These are phyloP conservation scores for Spergularia azorica DNA, from an alignment of 179 eudicot species.

Conservation along the genomic window DNA sequence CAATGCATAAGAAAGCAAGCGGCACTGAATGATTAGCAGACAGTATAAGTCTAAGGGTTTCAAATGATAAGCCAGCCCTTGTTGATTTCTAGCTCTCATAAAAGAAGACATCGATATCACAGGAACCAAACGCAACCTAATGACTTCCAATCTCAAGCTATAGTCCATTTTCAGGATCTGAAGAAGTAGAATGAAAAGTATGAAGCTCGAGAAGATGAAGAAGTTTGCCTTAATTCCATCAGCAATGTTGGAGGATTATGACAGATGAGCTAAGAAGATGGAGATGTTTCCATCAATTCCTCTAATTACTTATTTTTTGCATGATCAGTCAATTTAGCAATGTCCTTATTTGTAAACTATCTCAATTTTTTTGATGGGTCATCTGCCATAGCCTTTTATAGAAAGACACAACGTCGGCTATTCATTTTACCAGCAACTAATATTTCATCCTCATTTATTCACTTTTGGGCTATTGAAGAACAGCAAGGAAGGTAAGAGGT, in stretches of 20 bases:
- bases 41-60: neutral
- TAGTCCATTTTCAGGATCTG: neutral
- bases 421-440: too few species aligned
- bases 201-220: neutral
- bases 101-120: neutral
- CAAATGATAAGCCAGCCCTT: neutral
- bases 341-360: neutral
- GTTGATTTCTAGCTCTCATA: neutral
- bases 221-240: neutral
- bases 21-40: neutral
- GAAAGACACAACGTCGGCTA: neutral
- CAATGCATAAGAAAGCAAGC: neutral
- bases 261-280: neutral
- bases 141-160: neutral
- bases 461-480: too few species aligned
- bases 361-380: neutral
- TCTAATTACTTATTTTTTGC: neutral
- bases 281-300: too few species aligned
- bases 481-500: too few species aligned
- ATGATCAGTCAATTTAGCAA: slow-evolving; percentile 5
- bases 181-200: neutral
- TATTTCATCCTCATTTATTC: too few species aligned
- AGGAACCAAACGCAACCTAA: neutral
- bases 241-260: neutral
- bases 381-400: neutral